Base-by-base conservation (phyloP, 2,329 filamentous ascomycete genomes). In the Tolypocladium amazonense region DNA sequence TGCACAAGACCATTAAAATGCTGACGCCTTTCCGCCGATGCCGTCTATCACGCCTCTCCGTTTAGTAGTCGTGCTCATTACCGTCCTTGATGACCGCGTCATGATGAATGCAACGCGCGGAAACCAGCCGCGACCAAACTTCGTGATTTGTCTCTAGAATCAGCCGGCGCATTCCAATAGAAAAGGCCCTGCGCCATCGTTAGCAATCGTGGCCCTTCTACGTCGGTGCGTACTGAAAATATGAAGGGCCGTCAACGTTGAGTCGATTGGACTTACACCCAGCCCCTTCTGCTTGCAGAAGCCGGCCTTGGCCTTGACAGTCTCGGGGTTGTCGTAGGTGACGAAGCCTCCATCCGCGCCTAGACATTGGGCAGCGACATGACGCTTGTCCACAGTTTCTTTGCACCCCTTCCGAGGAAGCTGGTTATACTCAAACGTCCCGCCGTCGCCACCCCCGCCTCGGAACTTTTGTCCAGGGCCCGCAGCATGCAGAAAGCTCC, bases 131-230 rank as follows among this genome's bases (percentile, higher is more conserved):
- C 78, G 61, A 87, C 76, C 58, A 87, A 71, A 67, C 83, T 86
- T 57, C 83, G 77, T 57, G 81, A 79, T 62, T 77, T 79, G 58
- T 83, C 79, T 64, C 75, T 77, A 35, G 82, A 81, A 75, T 94
- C 90, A 3, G 83, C 85, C 18, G 88, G 87, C n/a, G 86, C 88
- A 58, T 88, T 86, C 88, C 88, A 92, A 72, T 92, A 94, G 71
- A 92, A 93, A 11, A 94, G 73, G 0, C 90, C 90, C 83, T 85
- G 65, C 33, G 52, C 18, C 35, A 60, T 54, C 50, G 62, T 57
- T 35, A 61, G 50, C 57, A 61, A 30, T 30, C 27, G 9, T n/a
- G 20, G 47, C 3, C 18, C 27, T 33, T 54, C n/a, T 2, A 25
- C n/a, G 43, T 23, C 5, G 12, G 20, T 15, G 20, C n/a, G 50